phyloP scores from a whole-genome alignment of 257 asterid genomes.

The Nicotiana paniculata region DNA sequence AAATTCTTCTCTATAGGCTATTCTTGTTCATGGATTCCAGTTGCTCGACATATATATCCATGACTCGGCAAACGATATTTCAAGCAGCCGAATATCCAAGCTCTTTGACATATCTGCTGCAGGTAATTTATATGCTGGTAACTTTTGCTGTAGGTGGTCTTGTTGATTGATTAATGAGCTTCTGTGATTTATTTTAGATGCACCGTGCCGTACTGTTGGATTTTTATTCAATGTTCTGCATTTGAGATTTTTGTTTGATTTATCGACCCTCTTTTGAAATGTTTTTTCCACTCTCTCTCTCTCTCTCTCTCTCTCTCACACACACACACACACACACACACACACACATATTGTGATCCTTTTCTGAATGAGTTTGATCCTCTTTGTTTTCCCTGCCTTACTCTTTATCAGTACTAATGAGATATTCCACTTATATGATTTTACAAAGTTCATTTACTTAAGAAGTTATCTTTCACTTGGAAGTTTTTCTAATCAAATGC shows the following conservation, averaged over 20 bases:
- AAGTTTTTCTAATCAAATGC: background rate
- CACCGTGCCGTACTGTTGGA: background rate
- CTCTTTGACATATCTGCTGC: conserved; percentile 64
- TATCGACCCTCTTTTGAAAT: background rate
- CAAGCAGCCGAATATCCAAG: conserved; percentile 57
- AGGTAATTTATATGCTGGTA: conserved; percentile 31
- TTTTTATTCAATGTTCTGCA: background rate
- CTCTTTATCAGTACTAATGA: background rate
- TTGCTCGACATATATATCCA: conserved; percentile 85
- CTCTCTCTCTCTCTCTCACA: too few relatives aligned
- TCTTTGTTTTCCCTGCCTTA: background rate
- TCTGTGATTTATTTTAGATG: background rate
- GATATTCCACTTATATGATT: background rate
- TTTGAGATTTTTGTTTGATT: background rate
- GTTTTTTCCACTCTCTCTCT: too few relatives aligned
- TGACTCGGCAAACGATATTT: conserved; percentile 58
- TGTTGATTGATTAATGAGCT: background rate
- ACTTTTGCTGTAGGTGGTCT: background rate
- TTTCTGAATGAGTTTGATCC: background rate
- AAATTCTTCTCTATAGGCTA: conserved; percentile 49
- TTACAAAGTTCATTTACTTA: background rate
- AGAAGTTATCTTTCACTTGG: background rate
- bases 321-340: background rate
- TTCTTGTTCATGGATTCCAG: conserved; percentile 94
- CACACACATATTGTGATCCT: background rate